Base-by-base conservation (phyloP, 345 rosid genomes). In the Salix suchowensis region DNA sequence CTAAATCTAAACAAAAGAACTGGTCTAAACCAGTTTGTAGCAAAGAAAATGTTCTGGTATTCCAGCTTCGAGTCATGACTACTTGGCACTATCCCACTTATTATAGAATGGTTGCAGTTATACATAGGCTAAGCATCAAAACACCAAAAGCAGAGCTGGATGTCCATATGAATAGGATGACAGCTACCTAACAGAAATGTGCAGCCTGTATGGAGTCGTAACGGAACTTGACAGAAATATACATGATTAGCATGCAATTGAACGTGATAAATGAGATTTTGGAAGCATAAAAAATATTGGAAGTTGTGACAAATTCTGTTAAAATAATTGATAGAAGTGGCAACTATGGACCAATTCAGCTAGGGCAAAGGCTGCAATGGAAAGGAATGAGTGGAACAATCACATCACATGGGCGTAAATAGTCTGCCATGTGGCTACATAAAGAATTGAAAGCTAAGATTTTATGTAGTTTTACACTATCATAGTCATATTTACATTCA, bases 401-500 rank as follows among this genome's bases (percentile, higher is more conserved):
- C 58, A 19, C 58, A 18, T 18, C 10, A 19, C 23, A 44, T 44
- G 16, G 5, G 50, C 13, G 50, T 44, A 44, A 40, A 44, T 54
- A 9, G 62, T 11, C 62, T 3, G 62, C 13, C 26, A 8, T n/a
- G 62, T 61, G 19, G 23, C 36, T 36, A 70, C 55, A 61, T 6
- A 10, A 66, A 69, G 68, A 30, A 23, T 48, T 15, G 5, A 26
- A n/a, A 67, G 30, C 24, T 46, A 19, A 28, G 30, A 16, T 74
- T 26, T 37, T 71, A 16, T 52, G 67, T 34, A 42, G n/a, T 73
- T 58, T 24, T 73, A 72, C 4, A 37, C 42, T 40, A 48, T 26
- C 68, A 78, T 77, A 34, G 40, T 64, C 70, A 61, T 68, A 74
- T 83, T 32, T 77, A 79, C 85, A 77, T 54, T 67, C 37, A 39